Evolutionary conservation across 257 asterid genomes (phyloP).

Genomic region (Nyctanthes arbortristis): DNA sequence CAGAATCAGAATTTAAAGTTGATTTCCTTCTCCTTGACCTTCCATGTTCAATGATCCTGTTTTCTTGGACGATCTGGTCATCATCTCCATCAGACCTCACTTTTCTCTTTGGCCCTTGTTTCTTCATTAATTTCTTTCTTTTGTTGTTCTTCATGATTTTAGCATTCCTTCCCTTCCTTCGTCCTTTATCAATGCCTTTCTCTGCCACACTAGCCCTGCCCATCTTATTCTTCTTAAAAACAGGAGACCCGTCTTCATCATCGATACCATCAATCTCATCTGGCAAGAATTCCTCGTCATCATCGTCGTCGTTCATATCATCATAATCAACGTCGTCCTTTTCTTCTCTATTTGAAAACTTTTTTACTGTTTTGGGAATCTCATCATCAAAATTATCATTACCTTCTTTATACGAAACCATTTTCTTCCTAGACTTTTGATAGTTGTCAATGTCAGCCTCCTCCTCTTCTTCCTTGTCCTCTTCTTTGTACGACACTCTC

Average conservation of each 20-base stretch:
- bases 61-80: slow-evolving; percentile 28
- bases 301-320: slow-evolving; percentile 34
- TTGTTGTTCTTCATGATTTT: slow-evolving; percentile 31
- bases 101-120: slow-evolving; percentile 27
- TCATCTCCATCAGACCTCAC: slow-evolving; percentile 31
- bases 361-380: slow-evolving; percentile 26
- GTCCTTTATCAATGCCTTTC: slow-evolving; percentile 18
- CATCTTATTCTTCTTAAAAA: slow-evolving; percentile 11
- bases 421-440: slow-evolving; percentile 34
- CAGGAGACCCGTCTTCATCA: slow-evolving; percentile 35
- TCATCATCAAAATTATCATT: slow-evolving; percentile 23
- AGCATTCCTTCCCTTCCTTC: slow-evolving; percentile 18
- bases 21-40: slow-evolving; percentile 44
- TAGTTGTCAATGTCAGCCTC: no score
- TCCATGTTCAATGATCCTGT: slow-evolving; percentile 32
- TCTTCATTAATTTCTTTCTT: slow-evolving; percentile 32
- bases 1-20: slow-evolving; percentile 63
- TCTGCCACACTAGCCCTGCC: slow-evolving; percentile 19
- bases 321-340: slow-evolving; percentile 34
- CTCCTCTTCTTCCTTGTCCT: no score
- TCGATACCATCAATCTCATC: slow-evolving; percentile 36
- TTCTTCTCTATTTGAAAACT: slow-evolving; percentile 33
- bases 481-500: slow-evolving; percentile 26
- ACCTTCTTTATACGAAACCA: slow-evolving; percentile 21
- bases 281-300: slow-evolving; percentile 60